phyloP scores from a whole-genome alignment of 2,329 filamentous ascomycete species.

The Colletotrichum sp. region DNA sequence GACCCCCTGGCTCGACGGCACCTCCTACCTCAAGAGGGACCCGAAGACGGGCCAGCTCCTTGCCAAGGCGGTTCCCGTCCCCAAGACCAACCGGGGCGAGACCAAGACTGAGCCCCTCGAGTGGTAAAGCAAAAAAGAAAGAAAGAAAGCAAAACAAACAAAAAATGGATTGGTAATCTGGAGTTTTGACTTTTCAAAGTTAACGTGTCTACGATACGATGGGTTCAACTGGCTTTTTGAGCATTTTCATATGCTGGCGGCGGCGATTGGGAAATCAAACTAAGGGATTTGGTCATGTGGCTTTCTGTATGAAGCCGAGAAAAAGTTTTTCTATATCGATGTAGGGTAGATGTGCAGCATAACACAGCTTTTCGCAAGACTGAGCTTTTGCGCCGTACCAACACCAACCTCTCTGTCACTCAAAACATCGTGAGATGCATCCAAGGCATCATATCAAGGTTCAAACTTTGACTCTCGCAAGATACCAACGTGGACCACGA shows the following conservation, averaged over 20 bases:
- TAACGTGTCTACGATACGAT: constrained; percentile 17
- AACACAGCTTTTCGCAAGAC: not conserved
- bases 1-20: constrained; percentile 92
- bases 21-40: constrained; percentile 73
- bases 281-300: not conserved
- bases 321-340: constrained; percentile 2
- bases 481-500: constrained; percentile 81
- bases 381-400: not conserved
- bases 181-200: constrained; percentile 6
- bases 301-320: not conserved
- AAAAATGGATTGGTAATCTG: constrained; percentile 5
- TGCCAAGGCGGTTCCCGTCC: constrained; percentile 71
- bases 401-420: not conserved
- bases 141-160: not conserved
- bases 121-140: constrained; percentile 63
- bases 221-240: not conserved
- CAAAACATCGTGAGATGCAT: not conserved
- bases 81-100: constrained; percentile 88
- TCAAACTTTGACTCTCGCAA: constrained; percentile 41
- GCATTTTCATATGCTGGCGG: not conserved
- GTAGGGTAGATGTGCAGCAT: not conserved
- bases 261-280: constrained; percentile 4
- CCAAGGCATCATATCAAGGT: not conserved
- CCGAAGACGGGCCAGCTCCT: constrained; percentile 60
- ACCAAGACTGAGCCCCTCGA: constrained; percentile 85